Evolutionary conservation across 2,329 filamentous ascomycete species (phyloP), one percentile per base, ranked within the genome.

Genomic region (Diaporthe longicolla): DNA sequence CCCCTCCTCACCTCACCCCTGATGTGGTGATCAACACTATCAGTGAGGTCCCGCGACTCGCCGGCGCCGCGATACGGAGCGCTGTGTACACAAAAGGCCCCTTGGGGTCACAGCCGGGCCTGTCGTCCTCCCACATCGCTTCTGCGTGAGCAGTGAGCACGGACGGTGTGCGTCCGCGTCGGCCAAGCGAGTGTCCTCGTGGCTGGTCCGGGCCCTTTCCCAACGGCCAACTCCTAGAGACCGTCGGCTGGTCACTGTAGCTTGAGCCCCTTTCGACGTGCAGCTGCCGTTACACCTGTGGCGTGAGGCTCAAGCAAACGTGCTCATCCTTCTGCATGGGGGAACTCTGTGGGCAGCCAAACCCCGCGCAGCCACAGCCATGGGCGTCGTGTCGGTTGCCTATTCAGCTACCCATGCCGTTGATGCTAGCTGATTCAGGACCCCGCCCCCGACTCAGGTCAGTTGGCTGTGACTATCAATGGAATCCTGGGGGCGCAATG

Each of bases 351-450:
- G 69, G 57, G 32, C 45, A 43, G 45, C 29, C 24, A 40, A 13
- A 71, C 45, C 45, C 69, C 69, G 48, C 45, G 58, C 40, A 50
- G 45, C 45, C 45, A 48, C 45, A 48, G n/a, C 37, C 55, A 59
- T 52, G 19, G 68, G 54, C 57, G 45, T 71, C 69, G n/a, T 63
- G 45, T 52, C 57, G 45, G 48, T 54, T 61, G 59, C 40, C 69
- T 54, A 54, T 71, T 71, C 48, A 54, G 69, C 69, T 61, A 52
- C 50, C 40, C 55, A 61, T 26, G 55, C 69, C 32, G 37, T 45
- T 59, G 57, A 71, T 71, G 57, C 69, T 71, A 71, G 70, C 57
- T 71, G 57, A n/a, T 63, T 71, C 55, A 43, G 57, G 70, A 43
- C 48, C 45, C 45, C 52, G 57, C 57, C 57, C 59, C 70, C 57